Percentiles rank a stretch among this genome's conserved stretches.
Conservation (phyloP, 2,329 filamentous ascomycete species). For the Claviceps fusiformis region DNA sequence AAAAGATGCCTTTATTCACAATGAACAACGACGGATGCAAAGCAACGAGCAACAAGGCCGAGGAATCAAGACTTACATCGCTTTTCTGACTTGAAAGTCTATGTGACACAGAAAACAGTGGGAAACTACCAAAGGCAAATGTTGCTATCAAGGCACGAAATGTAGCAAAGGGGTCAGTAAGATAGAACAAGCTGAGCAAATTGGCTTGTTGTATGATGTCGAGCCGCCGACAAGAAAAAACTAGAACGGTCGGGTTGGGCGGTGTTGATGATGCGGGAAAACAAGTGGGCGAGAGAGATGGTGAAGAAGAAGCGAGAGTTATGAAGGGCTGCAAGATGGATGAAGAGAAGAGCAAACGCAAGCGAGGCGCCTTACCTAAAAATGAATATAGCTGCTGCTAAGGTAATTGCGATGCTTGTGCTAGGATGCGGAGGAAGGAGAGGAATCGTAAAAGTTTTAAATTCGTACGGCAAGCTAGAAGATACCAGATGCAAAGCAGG, state of each 20-base stretch:
- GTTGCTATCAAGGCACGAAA: constrained; percentile 38
- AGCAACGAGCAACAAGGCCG: too few relatives aligned
- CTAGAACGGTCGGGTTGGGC: constrained; percentile 25
- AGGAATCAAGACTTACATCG: constrained; percentile 13
- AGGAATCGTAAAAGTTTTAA: constrained; percentile 6
- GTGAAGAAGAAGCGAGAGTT: constrained; percentile 9
- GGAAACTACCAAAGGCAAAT: constrained; percentile 24
- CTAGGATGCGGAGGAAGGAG: constrained; percentile 8
- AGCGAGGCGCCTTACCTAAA: constrained; percentile 11
- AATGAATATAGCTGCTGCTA: constrained; percentile 4
- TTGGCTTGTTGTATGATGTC: constrained; percentile 27
- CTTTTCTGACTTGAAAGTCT: constrained; percentile 13
- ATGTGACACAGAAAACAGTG: constrained; percentile 16
- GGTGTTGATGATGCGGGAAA: constrained; percentile 33
- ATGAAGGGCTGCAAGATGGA: constrained; percentile 5
- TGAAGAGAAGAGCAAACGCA: constrained; percentile 2
- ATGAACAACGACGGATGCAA: background rate
- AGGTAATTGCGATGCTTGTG: constrained; percentile 13
- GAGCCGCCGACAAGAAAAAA: constrained; percentile 12
- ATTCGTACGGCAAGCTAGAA: constrained; percentile 4
- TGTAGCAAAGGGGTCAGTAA: constrained; percentile 46
- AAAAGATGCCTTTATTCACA: background rate
- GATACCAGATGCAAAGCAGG: constrained; percentile 6
- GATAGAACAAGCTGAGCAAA: constrained; percentile 48
- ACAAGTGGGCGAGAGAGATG: constrained; percentile 7